Evolutionary conservation across 2,329 filamentous ascomycete species (phyloP).

Genomic region (Chaetomium sp.): DNA sequence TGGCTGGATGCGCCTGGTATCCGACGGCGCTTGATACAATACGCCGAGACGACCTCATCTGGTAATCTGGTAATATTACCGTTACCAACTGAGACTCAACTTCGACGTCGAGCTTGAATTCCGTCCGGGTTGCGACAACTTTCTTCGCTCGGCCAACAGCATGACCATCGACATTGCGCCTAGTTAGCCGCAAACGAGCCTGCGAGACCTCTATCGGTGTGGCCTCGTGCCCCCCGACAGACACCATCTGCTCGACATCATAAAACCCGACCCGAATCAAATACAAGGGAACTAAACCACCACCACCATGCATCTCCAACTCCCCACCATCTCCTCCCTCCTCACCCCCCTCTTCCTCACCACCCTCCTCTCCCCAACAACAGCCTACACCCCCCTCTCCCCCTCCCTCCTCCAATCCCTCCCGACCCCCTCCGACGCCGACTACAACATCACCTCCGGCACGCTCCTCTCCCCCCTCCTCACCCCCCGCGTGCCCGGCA

Average conservation of each 20-base stretch:
- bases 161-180: neutral
- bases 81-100: too few species aligned
- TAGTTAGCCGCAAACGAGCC: neutral
- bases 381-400: slow-evolving; percentile 25
- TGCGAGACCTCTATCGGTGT: neutral
- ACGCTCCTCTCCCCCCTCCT: slow-evolving; percentile 79
- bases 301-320: neutral
- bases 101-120: too few species aligned
- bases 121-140: neutral
- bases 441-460: slow-evolving; percentile 69
- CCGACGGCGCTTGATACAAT: too few species aligned
- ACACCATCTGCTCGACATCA: neutral
- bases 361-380: neutral
- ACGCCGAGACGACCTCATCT: too few species aligned
- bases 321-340: neutral
- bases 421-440: slow-evolving; percentile 53
- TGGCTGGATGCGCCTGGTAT: too few species aligned
- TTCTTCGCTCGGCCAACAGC: neutral
- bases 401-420: slow-evolving; percentile 37
- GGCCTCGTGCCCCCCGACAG: neutral
- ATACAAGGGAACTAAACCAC: too few species aligned
- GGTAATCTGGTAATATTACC: too few species aligned
- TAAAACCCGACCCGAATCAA: neutral
- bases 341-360: slow-evolving; percentile 3
- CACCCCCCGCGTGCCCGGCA: slow-evolving; percentile 82